Base-by-base conservation (phyloP, 495 filamentous ascomycete genomes). In the Neurospora sp. region DNA sequence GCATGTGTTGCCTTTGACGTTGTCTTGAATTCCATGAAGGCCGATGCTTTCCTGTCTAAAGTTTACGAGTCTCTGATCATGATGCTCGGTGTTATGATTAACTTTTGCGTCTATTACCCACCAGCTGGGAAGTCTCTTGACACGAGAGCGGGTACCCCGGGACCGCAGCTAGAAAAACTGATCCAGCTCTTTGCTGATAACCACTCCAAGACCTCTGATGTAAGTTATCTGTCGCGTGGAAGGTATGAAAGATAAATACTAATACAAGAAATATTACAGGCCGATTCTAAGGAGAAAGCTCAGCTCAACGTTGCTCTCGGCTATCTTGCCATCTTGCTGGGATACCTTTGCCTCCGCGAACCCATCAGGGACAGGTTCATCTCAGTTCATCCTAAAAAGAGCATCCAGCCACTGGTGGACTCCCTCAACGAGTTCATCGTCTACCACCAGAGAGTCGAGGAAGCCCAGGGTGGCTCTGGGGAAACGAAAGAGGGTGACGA, bases 271-370 rank as follows among this genome's bases (percentile, higher is more conserved):
- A 74, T 27, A 9, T 31, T 23, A 23, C 74, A 97, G 93, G 94
- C 92, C 72, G 90, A 93, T 79, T 96, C 94, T 0, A 88, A 94
- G 77, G 87, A 93, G 79, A 93, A 93, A 76, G 90, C 91, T n/a
- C 90, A 91, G 70, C 88, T 90, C 70, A 97, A 95, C 79, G 94
- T 99, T 39, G 92, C 93, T 3, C 90, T 94, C 73, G 96, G 96
- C 38, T 99, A 97, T 77, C 85, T 99, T 54, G 90, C 95, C 1
- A 89, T 98, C 5, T 84, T 98, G 4, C 84, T 99, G 12, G 91
- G 93, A 38, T 93, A 91, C 70, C 85, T 98, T 18, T 94, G 91
- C 78, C 83, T 94, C 23, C 83, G 89, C 70, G 69, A 77, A 14
- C 83, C 84, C 39, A 88, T 89, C 14, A 81, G 87, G 41, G 78